Conservation (phyloP, 2,329 filamentous ascomycete genomes). For the Cladosporium cucumerinum region DNA sequence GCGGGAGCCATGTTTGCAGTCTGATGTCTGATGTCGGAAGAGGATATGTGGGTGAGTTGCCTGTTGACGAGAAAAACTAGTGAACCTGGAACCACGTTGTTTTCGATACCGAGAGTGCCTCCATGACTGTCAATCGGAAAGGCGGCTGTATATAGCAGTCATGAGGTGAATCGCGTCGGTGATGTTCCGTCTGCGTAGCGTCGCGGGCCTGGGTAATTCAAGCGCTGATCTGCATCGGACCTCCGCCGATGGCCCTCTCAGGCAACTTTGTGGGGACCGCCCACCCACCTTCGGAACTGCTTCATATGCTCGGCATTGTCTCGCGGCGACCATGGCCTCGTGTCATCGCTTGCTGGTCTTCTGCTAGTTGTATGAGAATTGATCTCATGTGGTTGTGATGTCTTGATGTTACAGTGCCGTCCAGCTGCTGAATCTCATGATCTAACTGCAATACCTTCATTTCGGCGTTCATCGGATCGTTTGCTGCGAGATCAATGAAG, state of each 20-base stretch:
- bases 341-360: background rate
- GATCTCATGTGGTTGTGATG: background rate
- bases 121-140: background rate
- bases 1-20: conserved; percentile 16
- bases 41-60: background rate
- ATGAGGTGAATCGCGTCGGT: background rate
- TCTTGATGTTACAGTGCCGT: background rate
- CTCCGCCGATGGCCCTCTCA: background rate
- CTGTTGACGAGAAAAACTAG: background rate
- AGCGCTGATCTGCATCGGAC: background rate
- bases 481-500: background rate
- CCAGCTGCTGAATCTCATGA: background rate
- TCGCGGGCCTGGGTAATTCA: background rate
- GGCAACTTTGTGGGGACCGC: background rate
- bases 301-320: background rate
- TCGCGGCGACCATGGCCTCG: background rate
- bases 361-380: background rate
- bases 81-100: background rate
- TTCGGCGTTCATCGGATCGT: background rate
- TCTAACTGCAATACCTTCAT: background rate
- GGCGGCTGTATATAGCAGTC: background rate
- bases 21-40: background rate
- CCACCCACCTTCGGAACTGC: background rate
- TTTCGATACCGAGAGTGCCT: background rate
- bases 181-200: background rate